Evolutionary conservation across 2,329 filamentous ascomycete species (phyloP).

Genomic region (Macrophomina phaseolina): DNA sequence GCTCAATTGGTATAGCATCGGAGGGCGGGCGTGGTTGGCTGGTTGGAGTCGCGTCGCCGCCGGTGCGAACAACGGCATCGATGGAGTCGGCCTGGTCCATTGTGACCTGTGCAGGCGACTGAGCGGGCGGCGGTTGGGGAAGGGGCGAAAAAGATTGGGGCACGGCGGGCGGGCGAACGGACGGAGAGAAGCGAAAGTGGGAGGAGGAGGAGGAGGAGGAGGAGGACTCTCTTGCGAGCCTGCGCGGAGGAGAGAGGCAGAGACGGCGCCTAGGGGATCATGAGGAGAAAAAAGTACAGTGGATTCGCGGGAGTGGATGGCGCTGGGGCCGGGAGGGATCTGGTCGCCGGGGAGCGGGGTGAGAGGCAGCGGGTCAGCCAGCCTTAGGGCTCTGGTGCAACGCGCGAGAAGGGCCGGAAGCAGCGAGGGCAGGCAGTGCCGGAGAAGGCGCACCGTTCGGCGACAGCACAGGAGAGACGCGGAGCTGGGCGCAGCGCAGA

Average conservation of each 20-base stretch:
- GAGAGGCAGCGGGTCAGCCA: not conserved
- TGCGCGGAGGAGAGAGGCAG: conserved; percentile 5
- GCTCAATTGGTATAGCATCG: conserved; percentile 25
- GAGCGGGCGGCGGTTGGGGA: not conserved
- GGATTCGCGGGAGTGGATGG: not conserved
- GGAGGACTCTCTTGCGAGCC: not conserved
- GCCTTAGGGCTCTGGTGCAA: conserved; percentile 10
- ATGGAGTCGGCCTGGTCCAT: conserved; percentile 26
- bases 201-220: not conserved
- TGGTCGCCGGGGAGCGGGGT: conserved; percentile 2
- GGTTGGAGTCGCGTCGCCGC: conserved; percentile 1
- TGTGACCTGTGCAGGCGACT: not conserved
- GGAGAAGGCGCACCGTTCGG: not conserved
- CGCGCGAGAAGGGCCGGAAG: not conserved
- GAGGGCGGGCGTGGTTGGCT: not conserved
- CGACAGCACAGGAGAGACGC: not conserved
- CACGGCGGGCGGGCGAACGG: not conserved
- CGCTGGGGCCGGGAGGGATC: conserved; percentile 4
- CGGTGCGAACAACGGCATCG: conserved; percentile 19
- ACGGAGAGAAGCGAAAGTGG: conserved; percentile 10
- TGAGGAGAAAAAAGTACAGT: conserved; percentile 14
- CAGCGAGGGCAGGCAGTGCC: not conserved
- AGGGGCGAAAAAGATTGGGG: not conserved
- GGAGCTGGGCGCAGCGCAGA: not conserved
- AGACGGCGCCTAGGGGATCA: conserved; percentile 5